Evolutionary conservation across 768 basidiomycete species (phyloP).

Genomic region (Kwoniella bestiolae): DNA sequence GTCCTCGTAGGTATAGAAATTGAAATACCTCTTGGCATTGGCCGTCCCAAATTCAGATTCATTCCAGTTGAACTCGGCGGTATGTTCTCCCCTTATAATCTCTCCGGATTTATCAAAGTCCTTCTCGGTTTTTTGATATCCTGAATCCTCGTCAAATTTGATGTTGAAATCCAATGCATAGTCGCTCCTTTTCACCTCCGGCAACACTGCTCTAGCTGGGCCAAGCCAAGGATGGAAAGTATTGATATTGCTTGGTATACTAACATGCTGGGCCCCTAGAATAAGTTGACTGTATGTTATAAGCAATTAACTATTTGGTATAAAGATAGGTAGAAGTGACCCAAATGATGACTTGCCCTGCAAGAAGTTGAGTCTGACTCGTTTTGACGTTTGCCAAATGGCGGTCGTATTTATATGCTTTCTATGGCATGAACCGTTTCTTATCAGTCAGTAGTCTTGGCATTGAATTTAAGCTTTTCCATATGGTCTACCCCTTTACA

Average conservation of each 20-base stretch:
- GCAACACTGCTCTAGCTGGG: background rate
- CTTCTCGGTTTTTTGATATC: background rate
- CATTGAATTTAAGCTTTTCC: too few species aligned
- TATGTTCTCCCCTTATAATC: background rate
- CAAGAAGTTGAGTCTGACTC: too few species aligned
- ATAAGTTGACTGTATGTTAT: too few species aligned
- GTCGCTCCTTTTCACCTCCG: background rate
- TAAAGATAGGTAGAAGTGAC: too few species aligned
- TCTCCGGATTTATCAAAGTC: background rate
- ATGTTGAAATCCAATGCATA: background rate
- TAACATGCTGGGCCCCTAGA: background rate
- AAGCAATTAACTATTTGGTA: too few species aligned
- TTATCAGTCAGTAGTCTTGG: too few species aligned
- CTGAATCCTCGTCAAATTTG: constrained; percentile 4
- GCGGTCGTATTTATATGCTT: too few species aligned
- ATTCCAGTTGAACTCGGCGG: background rate
- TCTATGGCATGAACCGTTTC: too few species aligned
- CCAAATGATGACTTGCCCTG: too few species aligned
- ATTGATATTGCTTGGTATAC: background rate
- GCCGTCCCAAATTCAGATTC: background rate
- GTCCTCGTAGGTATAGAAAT: constrained; percentile 9
- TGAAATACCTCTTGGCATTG: background rate
- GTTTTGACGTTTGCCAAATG: too few species aligned
- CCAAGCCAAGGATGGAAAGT: background rate
- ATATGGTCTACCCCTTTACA: too few species aligned